phyloP scores from a whole-genome alignment of 2,329 filamentous ascomycete species.

The Trichoderma aggressivum region DNA sequence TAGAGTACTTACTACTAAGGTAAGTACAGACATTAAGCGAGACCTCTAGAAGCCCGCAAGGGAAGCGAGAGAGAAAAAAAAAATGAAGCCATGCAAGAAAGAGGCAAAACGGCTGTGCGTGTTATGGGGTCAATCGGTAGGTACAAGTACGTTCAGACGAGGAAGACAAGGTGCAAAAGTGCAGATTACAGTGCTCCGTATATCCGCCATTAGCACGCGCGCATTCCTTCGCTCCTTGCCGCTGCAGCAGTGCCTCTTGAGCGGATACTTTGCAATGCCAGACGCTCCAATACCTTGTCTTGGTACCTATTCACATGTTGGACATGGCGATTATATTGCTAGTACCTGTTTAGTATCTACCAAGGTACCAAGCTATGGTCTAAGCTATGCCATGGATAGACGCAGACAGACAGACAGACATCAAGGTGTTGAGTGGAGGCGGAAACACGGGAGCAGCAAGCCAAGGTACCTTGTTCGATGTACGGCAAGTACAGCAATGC shows the following conservation, averaged over 20 bases:
- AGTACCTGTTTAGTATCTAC: neutral
- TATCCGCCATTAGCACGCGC: neutral
- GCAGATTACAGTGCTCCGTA: neutral
- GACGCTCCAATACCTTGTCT: neutral
- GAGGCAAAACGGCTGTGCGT: neutral
- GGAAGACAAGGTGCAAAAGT: neutral
- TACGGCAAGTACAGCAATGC: neutral
- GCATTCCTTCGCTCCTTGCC: constrained; percentile 14
- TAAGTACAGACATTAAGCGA: neutral
- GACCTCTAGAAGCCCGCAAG: neutral
- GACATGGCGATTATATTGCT: neutral
- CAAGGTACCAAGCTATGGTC: neutral
- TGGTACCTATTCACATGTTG: neutral
- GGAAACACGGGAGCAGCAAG: neutral
- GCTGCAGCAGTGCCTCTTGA: neutral
- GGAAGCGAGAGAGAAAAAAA: neutral
- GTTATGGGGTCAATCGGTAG: neutral
- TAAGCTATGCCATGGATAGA: neutral
- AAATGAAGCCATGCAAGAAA: neutral
- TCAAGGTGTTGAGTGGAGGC: neutral
- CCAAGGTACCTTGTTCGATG: neutral
- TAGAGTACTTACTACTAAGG: neutral
- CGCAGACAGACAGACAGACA: neutral
- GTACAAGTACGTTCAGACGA: neutral
- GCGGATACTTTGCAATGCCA: neutral